Evolutionary conservation across 108 stramenopile genomes (phyloP), one percentile per base, ranked within the genome.

Genomic region (Fragilariopsis cylindrus): DNA sequence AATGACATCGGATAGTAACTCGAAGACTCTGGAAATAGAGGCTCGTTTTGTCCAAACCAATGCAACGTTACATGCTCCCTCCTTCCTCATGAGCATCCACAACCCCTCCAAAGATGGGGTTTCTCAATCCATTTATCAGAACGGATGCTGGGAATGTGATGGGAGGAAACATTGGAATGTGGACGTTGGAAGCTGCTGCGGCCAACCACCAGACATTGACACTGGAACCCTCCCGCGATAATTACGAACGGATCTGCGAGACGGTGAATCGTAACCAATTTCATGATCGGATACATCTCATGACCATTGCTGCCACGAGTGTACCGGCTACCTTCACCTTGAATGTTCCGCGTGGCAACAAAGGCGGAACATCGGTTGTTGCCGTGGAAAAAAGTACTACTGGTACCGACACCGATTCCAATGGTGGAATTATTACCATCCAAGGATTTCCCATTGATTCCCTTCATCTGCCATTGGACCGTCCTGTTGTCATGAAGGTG

Each of bases 11-110:
- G 30, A 30, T 30, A 30, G 30, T 30, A 30, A 30, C 30, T 30
- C 30, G 30, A 30, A 30, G 30, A 30, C 30, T 30, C 30, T 30
- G 30, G 1, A 30, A 30, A 30, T 1, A 1, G 30, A 30, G 30
- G 30, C 30, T 30, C 30, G 30, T 30, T 30, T 30, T 30, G 0
- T 30, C 30, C 55, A 67, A 21, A 66, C 5, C 42, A n/a, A 11
- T 12, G 13, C n/a, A 60, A 70, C 69, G 21, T 39, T 48, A 44
- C 66, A 50, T 6, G 30, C 39, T 12, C 44, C 55, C 49, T 66
- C 79, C 52, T 80, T 80, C 50, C 44, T 50, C 2, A 80, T 80
- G 79, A 80, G 75, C 75, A 80, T 80, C 39, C 60, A 80, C 70
- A 13, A 76, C 21, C 79, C 75, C 16, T 8, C 18, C 42, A 48